These are phyloP conservation scores for Iberis pinnata DNA, from an alignment of 345 rosid species.

Conservation along the genomic window DNA sequence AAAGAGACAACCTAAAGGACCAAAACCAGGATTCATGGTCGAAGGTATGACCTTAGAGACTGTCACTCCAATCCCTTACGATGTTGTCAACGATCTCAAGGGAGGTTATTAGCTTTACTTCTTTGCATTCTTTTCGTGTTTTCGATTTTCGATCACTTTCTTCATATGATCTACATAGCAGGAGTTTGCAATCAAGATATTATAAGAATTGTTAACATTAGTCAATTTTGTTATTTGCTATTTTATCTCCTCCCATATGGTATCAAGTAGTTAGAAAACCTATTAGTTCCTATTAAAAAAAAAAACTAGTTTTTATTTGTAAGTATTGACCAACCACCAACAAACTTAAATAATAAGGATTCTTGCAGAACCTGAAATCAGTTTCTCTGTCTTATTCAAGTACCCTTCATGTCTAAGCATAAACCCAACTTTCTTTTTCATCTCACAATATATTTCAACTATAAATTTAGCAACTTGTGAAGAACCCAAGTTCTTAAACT, in stretches of 20 bases:
- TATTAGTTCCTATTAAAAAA: no score
- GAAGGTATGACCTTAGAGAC: slow-evolving; percentile 74
- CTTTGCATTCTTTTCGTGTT: not conserved
- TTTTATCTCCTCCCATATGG: no score
- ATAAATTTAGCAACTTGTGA: not conserved
- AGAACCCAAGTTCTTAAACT: slow-evolving; percentile 5
- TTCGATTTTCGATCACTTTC: not conserved
- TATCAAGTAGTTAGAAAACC: no score
- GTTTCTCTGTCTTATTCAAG: slow-evolving; percentile 22
- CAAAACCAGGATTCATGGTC: slow-evolving; percentile 83
- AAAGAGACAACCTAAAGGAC: slow-evolving; percentile 71
- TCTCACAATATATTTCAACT: slow-evolving; percentile 1
- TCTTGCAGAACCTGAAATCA: slow-evolving; percentile 15
- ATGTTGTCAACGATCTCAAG: slow-evolving; percentile 81
- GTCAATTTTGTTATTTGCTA: no score
- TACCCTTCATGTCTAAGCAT: slow-evolving; percentile 27
- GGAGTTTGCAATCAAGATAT: no score
- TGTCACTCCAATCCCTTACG: slow-evolving; percentile 85
- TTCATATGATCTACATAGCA: no score
- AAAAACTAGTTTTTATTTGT: no score
- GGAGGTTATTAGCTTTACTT: slow-evolving; percentile 53
- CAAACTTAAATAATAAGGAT: slow-evolving; percentile 21
- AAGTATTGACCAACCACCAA: no score
- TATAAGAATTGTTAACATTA: no score
- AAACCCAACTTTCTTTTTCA: slow-evolving; percentile 10